Evolutionary conservation across 345 rosid species (phyloP), one percentile per base, ranked within the genome.

Genomic region (Luvunga scandens): DNA sequence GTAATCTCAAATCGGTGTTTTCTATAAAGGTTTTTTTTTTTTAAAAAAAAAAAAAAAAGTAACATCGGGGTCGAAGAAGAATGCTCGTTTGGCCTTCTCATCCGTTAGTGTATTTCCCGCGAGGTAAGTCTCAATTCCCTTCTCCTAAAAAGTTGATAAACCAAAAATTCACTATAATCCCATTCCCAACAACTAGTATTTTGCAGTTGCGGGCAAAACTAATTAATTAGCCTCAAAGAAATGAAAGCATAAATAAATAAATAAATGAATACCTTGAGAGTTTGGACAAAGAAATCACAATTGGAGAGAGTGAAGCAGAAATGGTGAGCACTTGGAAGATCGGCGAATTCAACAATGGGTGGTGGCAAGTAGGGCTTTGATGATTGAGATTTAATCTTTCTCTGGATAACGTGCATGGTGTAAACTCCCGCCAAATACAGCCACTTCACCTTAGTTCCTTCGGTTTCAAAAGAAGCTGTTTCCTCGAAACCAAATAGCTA

Each of bases 51-150:
- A 9, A 66, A 55, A 24, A 70, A 34, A 62, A 36, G 81, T 83
- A 92, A 97, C 98, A 82, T 95, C 98, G 1, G 93, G 95, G 89
- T 91, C 97, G 61, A 90, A 92, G 94, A 95, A 95, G 95, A 95
- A 92, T 71, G 86, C 87, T 80, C 90, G 98, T 79, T 87, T 89
- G 77, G 90, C 85, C 75, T 87, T 89, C 67, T 89, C 92, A 77
- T 86, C 82, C 5, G 97, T 91, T 14, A 86, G 86, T 10, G 92
- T 73, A 82, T 68, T 89, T 80, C 86, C 36, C 9, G 38, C 2
- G 21, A 30, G 91, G 63, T 86, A 92, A 62, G 92, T 91, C 76
- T 92, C 83, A 19, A 92, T 90, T 73, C 96, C 94, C 66, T 85
- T 94, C 22, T 89, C 98, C 99, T 93, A 88, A 67, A 82, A 22